Evolutionary conservation across 2,329 filamentous ascomycete genomes (phyloP), one percentile per base, ranked within the genome.

Genomic region (Talaromyces albobiverticillius): DNA sequence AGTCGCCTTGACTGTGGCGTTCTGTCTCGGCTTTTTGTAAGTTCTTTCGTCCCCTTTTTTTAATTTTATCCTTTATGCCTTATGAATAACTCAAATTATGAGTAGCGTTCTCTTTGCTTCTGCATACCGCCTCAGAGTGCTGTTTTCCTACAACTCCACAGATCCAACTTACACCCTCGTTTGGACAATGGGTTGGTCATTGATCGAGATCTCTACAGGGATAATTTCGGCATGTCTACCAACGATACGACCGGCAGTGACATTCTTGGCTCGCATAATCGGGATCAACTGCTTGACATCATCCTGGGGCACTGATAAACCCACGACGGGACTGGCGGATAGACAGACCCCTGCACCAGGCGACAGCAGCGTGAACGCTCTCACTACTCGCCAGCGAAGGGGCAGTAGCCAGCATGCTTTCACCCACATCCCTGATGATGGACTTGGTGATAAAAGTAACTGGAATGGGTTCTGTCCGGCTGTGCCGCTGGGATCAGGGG

Each of bases 201-300:
- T 63, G 10, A 66, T 66, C 43, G 64, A 66, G 48, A 65, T 64
- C 60, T 61, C 64, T 16, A 62, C 64, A 23, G 63, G 63, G 4
- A 65, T 66, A 26, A 59, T 64, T 13, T 65, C 63, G 5, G 64
- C 64, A n/a, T 64, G 61, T 42, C 61, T 66, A 1, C 64, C 64
- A 2, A 64, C 64, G 10, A 49, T 66, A 7, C 60, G 62, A 2
- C 64, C 64, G 13, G 64, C 64, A 8, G 47, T 66, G 10, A 61
- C 57, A 13, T 54, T 60, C 25, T 50, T 58, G 26, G 54, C 57
- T 31, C 63, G 63, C 20, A 16, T 46, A 2, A 53, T 64, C 14
- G 61, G 59, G 34, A 53, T 64, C 51, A 54, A 56, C 20, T 36
- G 52, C 43, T 23, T 51, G 23, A 51, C 59, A 22, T 51, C 59